Percentiles rank a stretch among this genome's conserved stretches.
Evolutionary conservation across 2,329 filamentous ascomycete species (phyloP).

Genomic region (Dactylellina cionopaga): DNA sequence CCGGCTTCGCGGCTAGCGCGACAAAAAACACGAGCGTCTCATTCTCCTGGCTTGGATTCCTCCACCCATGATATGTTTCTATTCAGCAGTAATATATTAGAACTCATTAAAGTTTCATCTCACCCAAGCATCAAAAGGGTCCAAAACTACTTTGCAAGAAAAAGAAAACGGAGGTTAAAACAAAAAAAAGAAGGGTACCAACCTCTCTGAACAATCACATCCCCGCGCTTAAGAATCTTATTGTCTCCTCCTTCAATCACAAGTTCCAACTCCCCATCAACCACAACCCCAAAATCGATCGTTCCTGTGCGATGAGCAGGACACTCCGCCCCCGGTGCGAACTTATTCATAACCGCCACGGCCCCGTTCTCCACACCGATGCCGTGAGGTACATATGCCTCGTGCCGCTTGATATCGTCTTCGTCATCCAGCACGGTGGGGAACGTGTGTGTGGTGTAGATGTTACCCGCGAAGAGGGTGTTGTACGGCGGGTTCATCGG

Average conservation of each 20-base stretch:
- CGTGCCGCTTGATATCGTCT: conserved; percentile 30
- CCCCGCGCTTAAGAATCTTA: conserved; percentile 64
- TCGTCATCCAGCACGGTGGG: conserved; percentile 15
- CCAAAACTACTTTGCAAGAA: background rate
- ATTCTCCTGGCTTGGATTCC: conserved; percentile 41
- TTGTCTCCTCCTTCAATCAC: conserved; percentile 66
- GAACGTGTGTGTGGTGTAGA: conserved; percentile 37
- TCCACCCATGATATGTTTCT: conserved; percentile 48
- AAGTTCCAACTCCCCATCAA: conserved; percentile 68
- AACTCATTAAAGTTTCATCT: too few species aligned
- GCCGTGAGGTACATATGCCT: conserved; percentile 15
- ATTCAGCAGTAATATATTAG: too few species aligned
- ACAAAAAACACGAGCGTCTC: conserved; percentile 50
- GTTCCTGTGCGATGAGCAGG: conserved; percentile 68
- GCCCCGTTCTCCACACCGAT: conserved; percentile 59
- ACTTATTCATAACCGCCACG: conserved; percentile 65
- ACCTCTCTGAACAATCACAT: conserved; percentile 68
- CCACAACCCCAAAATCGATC: conserved; percentile 67
- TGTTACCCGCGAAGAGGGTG: conserved; percentile 9
- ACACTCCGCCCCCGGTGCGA: conserved; percentile 62
- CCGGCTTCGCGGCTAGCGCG: conserved; percentile 36
- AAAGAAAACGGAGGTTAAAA: background rate
- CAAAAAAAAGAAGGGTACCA: background rate
- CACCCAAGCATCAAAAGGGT: too few species aligned
- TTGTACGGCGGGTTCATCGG: conserved; percentile 13